Conservation (phyloP, 2,329 filamentous ascomycete genomes). For the Alternaria angustiovoidea region DNA sequence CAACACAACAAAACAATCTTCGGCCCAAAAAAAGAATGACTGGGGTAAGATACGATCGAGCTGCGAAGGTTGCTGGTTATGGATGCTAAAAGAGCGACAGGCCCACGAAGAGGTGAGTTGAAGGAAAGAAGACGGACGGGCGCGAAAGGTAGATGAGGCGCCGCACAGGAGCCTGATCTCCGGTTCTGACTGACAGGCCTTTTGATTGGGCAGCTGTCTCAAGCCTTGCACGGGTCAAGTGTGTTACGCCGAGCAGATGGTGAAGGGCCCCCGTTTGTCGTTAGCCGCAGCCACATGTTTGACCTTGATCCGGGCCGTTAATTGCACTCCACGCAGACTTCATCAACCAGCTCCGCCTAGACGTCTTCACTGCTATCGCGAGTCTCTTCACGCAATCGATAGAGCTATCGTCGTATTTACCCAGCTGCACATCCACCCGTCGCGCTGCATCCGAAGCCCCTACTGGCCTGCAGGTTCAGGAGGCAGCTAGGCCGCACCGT, state of each 20-base stretch:
- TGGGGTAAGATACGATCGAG: slow-evolving; percentile 47
- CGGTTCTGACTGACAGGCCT: slow-evolving; percentile 34
- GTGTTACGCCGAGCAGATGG: slow-evolving; percentile 22
- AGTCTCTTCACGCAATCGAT: slow-evolving; percentile 13
- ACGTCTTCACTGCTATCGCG: background rate
- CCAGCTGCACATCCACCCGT: slow-evolving; percentile 17
- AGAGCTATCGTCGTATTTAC: slow-evolving; percentile 17
- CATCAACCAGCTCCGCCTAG: background rate
- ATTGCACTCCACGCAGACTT: slow-evolving; percentile 16
- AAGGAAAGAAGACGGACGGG: slow-evolving; percentile 38
- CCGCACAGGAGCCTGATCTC: slow-evolving; percentile 31
- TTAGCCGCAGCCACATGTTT: slow-evolving; percentile 38
- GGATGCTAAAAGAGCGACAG: slow-evolving; percentile 44
- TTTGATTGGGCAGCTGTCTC: slow-evolving; percentile 27
- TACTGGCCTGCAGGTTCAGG: slow-evolving; percentile 21
- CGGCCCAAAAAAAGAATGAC: slow-evolving; percentile 50
- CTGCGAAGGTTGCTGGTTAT: slow-evolving; percentile 25
- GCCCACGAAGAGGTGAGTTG: slow-evolving; percentile 44
- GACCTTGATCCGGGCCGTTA: slow-evolving; percentile 23
- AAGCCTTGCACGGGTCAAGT: slow-evolving; percentile 34
- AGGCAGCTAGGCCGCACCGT: slow-evolving; percentile 29
- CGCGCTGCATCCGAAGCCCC: slow-evolving; percentile 14
- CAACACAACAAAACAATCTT: slow-evolving; percentile 28
- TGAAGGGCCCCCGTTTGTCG: slow-evolving; percentile 18
- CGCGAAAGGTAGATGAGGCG: slow-evolving; percentile 47